phyloP scores from a whole-genome alignment of 1,284 basidiomycete genomes.

The Leccinum solheimii region DNA sequence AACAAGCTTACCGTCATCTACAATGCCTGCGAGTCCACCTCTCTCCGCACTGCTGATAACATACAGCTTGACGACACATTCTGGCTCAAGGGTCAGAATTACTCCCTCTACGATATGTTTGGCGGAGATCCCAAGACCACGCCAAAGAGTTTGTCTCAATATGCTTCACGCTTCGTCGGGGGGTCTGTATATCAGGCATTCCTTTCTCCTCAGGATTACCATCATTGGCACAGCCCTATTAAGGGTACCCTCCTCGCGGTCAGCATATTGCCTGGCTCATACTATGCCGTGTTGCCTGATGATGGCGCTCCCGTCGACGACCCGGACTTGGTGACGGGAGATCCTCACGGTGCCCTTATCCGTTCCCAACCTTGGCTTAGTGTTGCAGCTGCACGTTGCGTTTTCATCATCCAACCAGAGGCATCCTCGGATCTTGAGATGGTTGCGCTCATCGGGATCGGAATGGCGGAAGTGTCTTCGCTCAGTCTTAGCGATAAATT shows the following conservation, averaged over 20 bases:
- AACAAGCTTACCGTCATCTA: constrained; percentile 29
- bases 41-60: constrained; percentile 38
- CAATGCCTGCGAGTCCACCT: constrained; percentile 48
- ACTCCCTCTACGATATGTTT: constrained; percentile 42
- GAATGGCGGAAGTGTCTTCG: constrained; percentile 59
- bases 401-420: constrained; percentile 52
- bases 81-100: constrained; percentile 50
- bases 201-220: constrained; percentile 48
- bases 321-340: constrained; percentile 1
- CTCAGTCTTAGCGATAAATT: constrained; percentile 3
- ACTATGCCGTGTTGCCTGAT: constrained; percentile 41
- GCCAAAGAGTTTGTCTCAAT: neutral
- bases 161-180: constrained; percentile 40
- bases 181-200: constrained; percentile 58
- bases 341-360: constrained; percentile 39
- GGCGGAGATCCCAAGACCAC: constrained; percentile 9
- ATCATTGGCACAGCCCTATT: constrained; percentile 58
- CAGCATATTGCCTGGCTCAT: constrained; percentile 48
- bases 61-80: constrained; percentile 41
- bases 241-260: constrained; percentile 46
- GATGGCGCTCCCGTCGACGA: constrained; percentile 4
- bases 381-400: constrained; percentile 41
- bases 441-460: constrained; percentile 53
- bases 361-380: constrained; percentile 30
- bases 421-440: constrained; percentile 13